These are phyloP conservation scores for Paecilomyces dactylethromorphus DNA, from an alignment of 2,329 filamentous ascomycete genomes.

Conservation along the genomic window DNA sequence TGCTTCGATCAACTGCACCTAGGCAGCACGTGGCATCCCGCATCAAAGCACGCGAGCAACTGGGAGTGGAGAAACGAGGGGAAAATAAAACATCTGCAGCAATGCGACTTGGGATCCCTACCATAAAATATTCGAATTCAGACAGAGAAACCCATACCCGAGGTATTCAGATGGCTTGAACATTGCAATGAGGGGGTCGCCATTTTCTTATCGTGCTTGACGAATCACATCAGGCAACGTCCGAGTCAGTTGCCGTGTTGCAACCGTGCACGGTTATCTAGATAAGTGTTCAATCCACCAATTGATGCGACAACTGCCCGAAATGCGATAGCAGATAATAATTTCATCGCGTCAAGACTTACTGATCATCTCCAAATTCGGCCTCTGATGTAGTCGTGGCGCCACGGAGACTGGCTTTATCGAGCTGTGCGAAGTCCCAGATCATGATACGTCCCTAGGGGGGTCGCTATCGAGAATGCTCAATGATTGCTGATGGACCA, in stretches of 20 bases:
- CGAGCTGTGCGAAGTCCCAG: too few relatives aligned
- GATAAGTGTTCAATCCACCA: not conserved
- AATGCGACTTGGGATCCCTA: too few relatives aligned
- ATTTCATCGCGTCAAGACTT: too few relatives aligned
- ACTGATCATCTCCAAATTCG: too few relatives aligned
- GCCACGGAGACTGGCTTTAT: not conserved
- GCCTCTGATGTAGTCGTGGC: not conserved
- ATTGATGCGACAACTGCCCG: not conserved
- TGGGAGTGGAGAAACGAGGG: too few relatives aligned
- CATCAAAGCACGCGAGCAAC: too few relatives aligned
- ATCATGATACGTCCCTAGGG: too few relatives aligned
- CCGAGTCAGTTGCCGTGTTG: not conserved
- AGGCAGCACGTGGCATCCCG: too few relatives aligned
- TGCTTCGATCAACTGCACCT: too few relatives aligned
- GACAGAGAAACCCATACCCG: not conserved
- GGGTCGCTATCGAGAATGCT: too few relatives aligned
- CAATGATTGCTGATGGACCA: not conserved
- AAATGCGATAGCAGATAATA: not conserved
- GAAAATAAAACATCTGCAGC: too few relatives aligned
- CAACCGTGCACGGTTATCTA: not conserved
- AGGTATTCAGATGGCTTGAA: not conserved
- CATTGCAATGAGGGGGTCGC: not conserved
- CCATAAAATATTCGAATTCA: too few relatives aligned
- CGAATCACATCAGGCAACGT: not conserved
- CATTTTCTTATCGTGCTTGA: not conserved